phyloP scores from a whole-genome alignment of 345 rosid species.

The Excoecaria cochinchinensis region DNA sequence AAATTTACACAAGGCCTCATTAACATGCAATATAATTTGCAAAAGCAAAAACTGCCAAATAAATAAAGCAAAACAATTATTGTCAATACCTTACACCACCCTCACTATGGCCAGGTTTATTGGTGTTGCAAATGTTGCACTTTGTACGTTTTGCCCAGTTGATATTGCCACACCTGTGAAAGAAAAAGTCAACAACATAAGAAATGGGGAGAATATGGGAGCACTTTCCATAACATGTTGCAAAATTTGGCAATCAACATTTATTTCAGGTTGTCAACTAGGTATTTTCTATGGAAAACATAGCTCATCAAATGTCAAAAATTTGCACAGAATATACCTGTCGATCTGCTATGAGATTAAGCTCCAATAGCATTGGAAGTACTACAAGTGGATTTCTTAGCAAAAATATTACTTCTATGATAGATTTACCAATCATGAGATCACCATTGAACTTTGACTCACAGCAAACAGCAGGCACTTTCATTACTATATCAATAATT shows the following conservation, averaged over 20 bases:
- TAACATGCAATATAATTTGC: background rate
- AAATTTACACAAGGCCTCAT: background rate
- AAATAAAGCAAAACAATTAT: background rate
- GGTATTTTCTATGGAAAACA: background rate
- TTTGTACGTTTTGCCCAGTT: slow-evolving; percentile 97
- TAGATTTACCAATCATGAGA: too few species aligned
- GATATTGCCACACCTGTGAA: slow-evolving; percentile 88
- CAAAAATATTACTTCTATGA: too few species aligned
- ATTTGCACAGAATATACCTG: background rate
- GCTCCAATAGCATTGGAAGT: background rate
- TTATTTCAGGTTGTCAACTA: background rate
- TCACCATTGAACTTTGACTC: too few species aligned
- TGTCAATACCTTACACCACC: slow-evolving; percentile 84
- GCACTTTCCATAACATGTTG: background rate
- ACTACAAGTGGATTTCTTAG: background rate
- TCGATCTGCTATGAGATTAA: background rate
- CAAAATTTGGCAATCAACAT: background rate
- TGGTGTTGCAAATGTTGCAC: slow-evolving; percentile 96
- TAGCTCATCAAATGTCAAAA: background rate
- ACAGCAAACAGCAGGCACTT: too few species aligned
- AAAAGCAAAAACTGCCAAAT: background rate
- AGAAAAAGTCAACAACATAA: background rate
- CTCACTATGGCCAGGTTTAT: slow-evolving; percentile 91
- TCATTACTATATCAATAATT: too few species aligned
- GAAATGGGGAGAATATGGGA: background rate